Base-by-base conservation (phyloP, 345 rosid species). In the Capsella bursapastoris region DNA sequence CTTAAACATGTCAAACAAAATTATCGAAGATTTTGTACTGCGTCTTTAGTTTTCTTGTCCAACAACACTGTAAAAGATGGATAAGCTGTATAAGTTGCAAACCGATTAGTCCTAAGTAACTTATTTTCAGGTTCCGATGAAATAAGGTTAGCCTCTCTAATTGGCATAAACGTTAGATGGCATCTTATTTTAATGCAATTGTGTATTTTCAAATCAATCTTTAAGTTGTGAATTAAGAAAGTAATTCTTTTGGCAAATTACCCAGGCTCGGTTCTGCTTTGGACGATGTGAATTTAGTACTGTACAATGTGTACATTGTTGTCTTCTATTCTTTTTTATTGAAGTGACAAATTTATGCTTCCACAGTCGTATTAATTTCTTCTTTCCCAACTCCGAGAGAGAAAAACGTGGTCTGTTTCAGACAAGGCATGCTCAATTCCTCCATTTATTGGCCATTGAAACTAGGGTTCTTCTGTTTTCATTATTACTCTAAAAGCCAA, bases 401-500 rank as follows among this genome's bases (percentile, higher is more conserved):
- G 59, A 28, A 48, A 48, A 64, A 64, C 50, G 43, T 69, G 70
- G 70, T 48, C 58, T 69, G 58, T 48, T 63, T 62, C 74, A 45
- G 66, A 69, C 79, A 62, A 8, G 18, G 70, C 70, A 76, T 31
- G 79, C 79, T 62, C 58, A 45, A 28, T 27, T 38, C 18, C 56
- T 76, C 40, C 31, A 0, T 65, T 77, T 71, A 52, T 77, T 50
- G 68, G 81, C 43, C 77, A 77, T 66, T 66, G 77, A 77, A 77
- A 65, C 68, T 51, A 57, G 80, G 80, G 60, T 70, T 70, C 66
- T 69, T 55, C 44, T 63, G 25, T 61, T 53, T 14, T 27, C 2
- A 2, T 44, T 10, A 31, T 18, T 41, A 48, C 35, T 13, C 58
- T 25, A 40, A 57, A 73, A 73, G 45, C 49, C 27, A 47, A 22